Conservation (phyloP, 108 stramenopile genomes). For the Pseudonitzschia delicatissima region DNA sequence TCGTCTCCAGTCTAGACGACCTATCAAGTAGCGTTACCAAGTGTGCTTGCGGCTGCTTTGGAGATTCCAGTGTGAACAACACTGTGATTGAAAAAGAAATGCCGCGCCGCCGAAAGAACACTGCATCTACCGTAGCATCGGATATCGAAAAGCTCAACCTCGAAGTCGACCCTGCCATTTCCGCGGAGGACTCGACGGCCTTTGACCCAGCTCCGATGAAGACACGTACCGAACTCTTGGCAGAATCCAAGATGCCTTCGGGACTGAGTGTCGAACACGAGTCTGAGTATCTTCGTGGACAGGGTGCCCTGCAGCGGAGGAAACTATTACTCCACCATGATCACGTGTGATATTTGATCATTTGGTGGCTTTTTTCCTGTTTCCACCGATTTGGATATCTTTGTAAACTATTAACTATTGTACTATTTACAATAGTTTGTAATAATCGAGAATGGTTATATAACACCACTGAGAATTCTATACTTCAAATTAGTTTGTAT, state of each 20-base stretch:
- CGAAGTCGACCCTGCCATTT: background rate
- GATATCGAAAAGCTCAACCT: background rate
- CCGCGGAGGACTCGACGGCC: background rate
- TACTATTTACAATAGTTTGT: no score
- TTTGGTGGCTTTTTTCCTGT: no score
- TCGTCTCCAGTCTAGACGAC: conserved; percentile 36
- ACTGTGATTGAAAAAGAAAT: background rate
- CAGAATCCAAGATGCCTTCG: background rate
- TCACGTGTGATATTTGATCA: no score
- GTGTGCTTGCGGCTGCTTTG: conserved; percentile 16
- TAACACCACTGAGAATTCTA: no score
- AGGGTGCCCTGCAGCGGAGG: background rate
- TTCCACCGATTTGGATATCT: no score
- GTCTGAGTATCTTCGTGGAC: no score
- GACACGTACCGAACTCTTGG: background rate
- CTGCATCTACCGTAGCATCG: conserved; percentile 1
- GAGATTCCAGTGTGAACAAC: background rate
- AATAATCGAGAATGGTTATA: no score
- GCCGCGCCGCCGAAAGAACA: conserved; percentile 9
- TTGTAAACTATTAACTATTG: no score
- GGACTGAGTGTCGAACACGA: conserved; percentile 25
- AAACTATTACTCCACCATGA: background rate
- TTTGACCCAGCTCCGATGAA: background rate
- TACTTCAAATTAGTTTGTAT: no score
- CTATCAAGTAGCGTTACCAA: conserved; percentile 15